Percentiles rank a stretch among this genome's conserved stretches.
Conservation (phyloP, 2,329 filamentous ascomycete genomes). For the Penicillium sp. region DNA sequence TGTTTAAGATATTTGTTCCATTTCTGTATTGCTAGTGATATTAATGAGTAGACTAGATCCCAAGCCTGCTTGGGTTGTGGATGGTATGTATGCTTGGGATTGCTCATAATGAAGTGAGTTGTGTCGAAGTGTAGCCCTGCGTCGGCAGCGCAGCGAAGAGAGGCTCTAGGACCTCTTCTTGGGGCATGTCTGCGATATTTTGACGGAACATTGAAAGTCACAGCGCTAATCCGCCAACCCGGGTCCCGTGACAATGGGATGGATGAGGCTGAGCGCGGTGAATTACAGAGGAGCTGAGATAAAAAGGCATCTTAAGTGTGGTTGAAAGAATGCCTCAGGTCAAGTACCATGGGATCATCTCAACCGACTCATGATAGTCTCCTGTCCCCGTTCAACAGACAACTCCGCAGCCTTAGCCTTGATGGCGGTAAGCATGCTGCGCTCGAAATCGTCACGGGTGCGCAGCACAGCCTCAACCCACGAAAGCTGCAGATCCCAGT, state of each 20-base stretch:
- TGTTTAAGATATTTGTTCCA: background rate
- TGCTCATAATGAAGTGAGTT: background rate
- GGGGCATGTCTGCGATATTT: background rate
- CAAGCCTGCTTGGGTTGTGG: slow-evolving; percentile 24
- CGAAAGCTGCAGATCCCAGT: slow-evolving; percentile 90
- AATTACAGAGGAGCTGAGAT: no score
- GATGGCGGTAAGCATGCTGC: slow-evolving; percentile 80
- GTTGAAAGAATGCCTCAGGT: background rate
- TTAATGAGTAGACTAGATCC: slow-evolving; percentile 7
- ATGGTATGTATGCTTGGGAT: background rate
- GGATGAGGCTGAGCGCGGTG: background rate
- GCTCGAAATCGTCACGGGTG: slow-evolving; percentile 87
- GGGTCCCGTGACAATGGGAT: no score
- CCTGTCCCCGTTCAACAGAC: slow-evolving; percentile 72
- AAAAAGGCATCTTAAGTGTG: no score
- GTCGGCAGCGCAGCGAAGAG: background rate
- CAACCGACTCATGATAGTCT: slow-evolving; percentile 94
- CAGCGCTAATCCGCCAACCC: background rate
- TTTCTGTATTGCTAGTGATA: slow-evolving; percentile 3
- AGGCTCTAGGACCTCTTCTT: background rate
- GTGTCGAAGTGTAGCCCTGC: background rate
- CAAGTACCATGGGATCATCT: slow-evolving; percentile 52
- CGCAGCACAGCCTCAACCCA: slow-evolving; percentile 94
- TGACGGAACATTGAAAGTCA: background rate
- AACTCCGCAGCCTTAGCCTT: slow-evolving; percentile 87